Evolutionary conservation across 1,284 basidiomycete species (phyloP).

Genomic region (Ganoderma sinense): DNA sequence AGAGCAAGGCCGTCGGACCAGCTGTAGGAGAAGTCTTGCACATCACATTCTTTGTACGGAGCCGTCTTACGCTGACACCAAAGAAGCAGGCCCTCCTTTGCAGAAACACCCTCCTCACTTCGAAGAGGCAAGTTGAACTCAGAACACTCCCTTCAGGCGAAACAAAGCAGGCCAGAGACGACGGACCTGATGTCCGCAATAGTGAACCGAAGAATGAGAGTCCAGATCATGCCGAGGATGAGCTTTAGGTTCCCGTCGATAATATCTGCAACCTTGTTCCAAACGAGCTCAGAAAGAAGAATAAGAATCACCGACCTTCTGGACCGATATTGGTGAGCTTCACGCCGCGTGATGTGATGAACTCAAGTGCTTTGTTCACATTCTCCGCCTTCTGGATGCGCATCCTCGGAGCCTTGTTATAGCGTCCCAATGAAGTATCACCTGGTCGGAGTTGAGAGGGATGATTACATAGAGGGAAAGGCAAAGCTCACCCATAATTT

Average conservation of each 20-base stretch:
- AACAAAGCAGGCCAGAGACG: neutral
- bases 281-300: neutral
- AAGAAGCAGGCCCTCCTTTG: conserved; percentile 93
- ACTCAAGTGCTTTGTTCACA: conserved; percentile 95
- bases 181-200: conserved; percentile 96
- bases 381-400: conserved; percentile 98
- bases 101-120: conserved; percentile 96
- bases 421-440: conserved; percentile 89
- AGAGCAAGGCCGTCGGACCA: conserved; percentile 96
- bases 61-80: conserved; percentile 99
- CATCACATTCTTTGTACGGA: conserved; percentile 90
- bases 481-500: conserved; percentile 83
- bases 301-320: conserved; percentile 65
- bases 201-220: conserved; percentile 94
- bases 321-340: conserved; percentile 98
- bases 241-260: conserved; percentile 98
- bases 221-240: conserved; percentile 99
- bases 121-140: conserved; percentile 20
- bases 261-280: conserved; percentile 71
- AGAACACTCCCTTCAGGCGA: conserved; percentile 9
- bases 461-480: neutral
- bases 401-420: conserved; percentile 91
- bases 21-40: conserved; percentile 92
- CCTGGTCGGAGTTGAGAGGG: conserved; percentile 51
- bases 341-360: conserved; percentile 94